Conservation (phyloP, 1,284 basidiomycete species). For the Exsudoporus floridanus region DNA sequence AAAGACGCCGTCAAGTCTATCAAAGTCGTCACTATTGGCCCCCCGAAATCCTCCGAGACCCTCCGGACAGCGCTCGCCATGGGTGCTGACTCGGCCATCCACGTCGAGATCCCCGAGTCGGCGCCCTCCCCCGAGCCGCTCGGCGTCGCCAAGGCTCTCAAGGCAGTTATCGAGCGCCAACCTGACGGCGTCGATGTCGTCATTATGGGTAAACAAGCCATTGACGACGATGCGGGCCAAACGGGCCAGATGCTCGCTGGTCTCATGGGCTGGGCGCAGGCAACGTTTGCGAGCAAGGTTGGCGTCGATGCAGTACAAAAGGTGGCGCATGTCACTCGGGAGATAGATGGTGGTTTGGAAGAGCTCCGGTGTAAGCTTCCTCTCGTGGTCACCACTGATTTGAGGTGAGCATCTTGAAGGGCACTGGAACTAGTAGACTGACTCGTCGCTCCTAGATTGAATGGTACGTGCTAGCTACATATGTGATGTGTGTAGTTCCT, state of each 20-base stretch:
- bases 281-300: conserved; percentile 92
- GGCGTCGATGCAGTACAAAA: conserved; percentile 72
- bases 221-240: conserved; percentile 96
- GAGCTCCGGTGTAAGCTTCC: conserved; percentile 83
- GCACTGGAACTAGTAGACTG: conserved; percentile 2
- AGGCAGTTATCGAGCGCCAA: conserved; percentile 73
- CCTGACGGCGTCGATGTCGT: conserved; percentile 79
- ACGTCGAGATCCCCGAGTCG: conserved; percentile 82
- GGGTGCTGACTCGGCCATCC: conserved; percentile 93
- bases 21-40: conserved; percentile 91
- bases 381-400: conserved; percentile 89
- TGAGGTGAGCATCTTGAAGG: conserved; percentile 59
- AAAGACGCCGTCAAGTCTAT: conserved; percentile 80
- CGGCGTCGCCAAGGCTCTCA: conserved; percentile 83
- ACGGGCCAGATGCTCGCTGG: conserved; percentile 98
- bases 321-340: conserved; percentile 76
- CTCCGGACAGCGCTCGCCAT: conserved; percentile 96
- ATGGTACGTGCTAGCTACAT: conserved; percentile 44
- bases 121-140: conserved; percentile 79
- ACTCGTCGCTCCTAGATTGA: conserved; percentile 43
- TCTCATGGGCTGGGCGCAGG: conserved; percentile 90
- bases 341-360: conserved; percentile 94
- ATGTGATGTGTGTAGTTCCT: not conserved
- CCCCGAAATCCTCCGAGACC: conserved; percentile 86
- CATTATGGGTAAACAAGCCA: conserved; percentile 98